Evolutionary conservation across 257 asterid species (phyloP).

Genomic region (Capsicum chinense): DNA sequence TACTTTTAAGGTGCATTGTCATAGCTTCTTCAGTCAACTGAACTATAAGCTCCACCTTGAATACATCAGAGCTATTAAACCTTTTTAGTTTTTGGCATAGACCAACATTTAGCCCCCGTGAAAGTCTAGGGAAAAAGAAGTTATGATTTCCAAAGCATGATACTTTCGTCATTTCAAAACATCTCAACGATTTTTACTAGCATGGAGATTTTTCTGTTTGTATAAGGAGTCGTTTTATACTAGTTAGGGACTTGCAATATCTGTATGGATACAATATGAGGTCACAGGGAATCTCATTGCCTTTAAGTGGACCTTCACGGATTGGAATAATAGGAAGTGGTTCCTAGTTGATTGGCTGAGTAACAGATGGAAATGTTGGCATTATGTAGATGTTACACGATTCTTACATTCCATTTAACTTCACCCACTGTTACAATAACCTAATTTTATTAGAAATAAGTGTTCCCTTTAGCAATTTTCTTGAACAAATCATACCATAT

Average conservation of each 20-base stretch:
- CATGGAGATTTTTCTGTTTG: background rate
- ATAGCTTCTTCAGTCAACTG: background rate
- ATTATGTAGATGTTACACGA: background rate
- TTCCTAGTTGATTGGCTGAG: background rate
- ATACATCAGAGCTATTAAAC: background rate
- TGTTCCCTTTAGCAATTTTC: background rate
- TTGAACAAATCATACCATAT: background rate
- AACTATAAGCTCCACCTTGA: background rate
- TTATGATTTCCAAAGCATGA: background rate
- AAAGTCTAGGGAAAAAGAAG: background rate
- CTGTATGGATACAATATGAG: background rate
- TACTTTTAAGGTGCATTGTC: background rate
- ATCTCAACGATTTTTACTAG: background rate
- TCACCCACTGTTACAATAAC: background rate
- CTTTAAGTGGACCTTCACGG: background rate
- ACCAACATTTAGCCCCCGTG: background rate
- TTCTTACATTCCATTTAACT: background rate
- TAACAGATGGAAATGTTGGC: slow-evolving; percentile 2
- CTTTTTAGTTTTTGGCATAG: background rate
- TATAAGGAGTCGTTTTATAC: background rate
- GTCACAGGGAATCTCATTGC: background rate
- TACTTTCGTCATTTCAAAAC: background rate
- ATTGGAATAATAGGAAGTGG: background rate
- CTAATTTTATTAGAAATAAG: background rate
- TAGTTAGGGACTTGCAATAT: background rate